Base-by-base conservation (phyloP, 257 asterid species). In the Ilex asprella region DNA sequence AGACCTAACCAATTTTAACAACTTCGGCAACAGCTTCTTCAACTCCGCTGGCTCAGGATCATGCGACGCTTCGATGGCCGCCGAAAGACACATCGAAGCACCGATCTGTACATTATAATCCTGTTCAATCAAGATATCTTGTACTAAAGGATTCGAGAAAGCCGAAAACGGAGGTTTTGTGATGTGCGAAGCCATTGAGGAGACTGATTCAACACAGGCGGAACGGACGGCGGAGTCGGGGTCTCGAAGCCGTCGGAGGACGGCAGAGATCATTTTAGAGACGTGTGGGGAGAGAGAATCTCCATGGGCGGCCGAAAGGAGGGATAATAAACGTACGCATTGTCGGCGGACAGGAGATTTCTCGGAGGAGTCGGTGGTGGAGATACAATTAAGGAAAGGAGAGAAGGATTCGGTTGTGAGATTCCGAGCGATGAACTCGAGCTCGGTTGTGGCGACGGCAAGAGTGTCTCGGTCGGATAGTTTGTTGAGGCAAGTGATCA, bases 321-420 rank as follows among this genome's bases (percentile, higher is more conserved):
- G 67, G 55, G 82, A 61, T 47, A 91, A 58, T 39, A 86, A 70
- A 7, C 98, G 91, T 59, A 91, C 89, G 65, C 89, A 86, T 49
- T 91, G 95, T 64, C 94, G 94, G 71, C 95, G 96, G 53, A 91
- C 96, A 7, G 98, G 89, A 1, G 98, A 82, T 59, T 86, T 88
- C 51, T 84, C 82, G 44, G 96, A 83, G 30, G 96, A 79, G 73
- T 84, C 88, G 5, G 94, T 79, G 67, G 82, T 35, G 41, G 94
- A 73, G 64, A 91, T 74, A 71, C 92, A 86, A 39, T 67, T 79
- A 4, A 91, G 41, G 67, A 88, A 91, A 12, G 94, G 84, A 15
- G 81, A 79, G 46, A 91, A 79, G 6, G 75, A 67, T 59, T 86
- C 95, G 13, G n/a, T 69, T 0, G 79, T 67, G 7, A 86, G 86